phyloP scores from a whole-genome alignment of 1,139 yeast species.

The Pichia norvegensis region DNA sequence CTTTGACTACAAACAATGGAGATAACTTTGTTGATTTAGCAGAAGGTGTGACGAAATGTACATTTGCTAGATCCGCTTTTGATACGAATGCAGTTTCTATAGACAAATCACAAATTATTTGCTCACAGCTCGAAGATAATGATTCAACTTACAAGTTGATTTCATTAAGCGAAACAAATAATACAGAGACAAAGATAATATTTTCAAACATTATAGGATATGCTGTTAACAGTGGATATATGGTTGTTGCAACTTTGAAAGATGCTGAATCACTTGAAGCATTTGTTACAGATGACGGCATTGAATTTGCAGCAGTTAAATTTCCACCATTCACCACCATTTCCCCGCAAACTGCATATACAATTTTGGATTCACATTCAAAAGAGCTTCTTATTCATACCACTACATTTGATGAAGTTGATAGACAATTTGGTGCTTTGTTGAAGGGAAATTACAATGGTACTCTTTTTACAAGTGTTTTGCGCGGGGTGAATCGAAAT shows the following conservation, averaged over 20 bases:
- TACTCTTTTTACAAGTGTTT: constrained; percentile 72
- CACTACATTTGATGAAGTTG: constrained; percentile 48
- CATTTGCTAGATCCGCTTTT: constrained; percentile 53
- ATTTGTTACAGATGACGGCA: constrained; percentile 77
- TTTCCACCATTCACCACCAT: constrained; percentile 67
- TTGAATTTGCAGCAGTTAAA: constrained; percentile 64
- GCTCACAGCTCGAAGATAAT: constrained; percentile 36
- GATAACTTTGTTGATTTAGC: constrained; percentile 44
- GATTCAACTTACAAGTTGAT: constrained; percentile 31
- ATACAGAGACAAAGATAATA: constrained; percentile 29
- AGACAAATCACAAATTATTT: constrained; percentile 50
- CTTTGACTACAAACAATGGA: constrained; percentile 60
- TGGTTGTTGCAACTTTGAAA: constrained; percentile 58
- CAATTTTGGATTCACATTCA: constrained; percentile 69
- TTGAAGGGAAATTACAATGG: constrained; percentile 93
- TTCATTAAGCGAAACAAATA: constrained; percentile 49
- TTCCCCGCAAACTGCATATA: constrained; percentile 68
- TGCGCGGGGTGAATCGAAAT: constrained; percentile 72
- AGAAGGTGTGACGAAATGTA: constrained; percentile 52
- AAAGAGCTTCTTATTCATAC: constrained; percentile 79
- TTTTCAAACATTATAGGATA: constrained; percentile 56
- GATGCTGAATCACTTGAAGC: constrained; percentile 46
- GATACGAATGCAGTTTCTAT: constrained; percentile 27
- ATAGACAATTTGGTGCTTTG: constrained; percentile 68
- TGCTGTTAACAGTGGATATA: constrained; percentile 57